A percentile compares a stretch with the other conserved stretches of the same genome.
phyloP scores from a whole-genome alignment of 495 filamentous ascomycete species.

The Penicillium taxi region DNA sequence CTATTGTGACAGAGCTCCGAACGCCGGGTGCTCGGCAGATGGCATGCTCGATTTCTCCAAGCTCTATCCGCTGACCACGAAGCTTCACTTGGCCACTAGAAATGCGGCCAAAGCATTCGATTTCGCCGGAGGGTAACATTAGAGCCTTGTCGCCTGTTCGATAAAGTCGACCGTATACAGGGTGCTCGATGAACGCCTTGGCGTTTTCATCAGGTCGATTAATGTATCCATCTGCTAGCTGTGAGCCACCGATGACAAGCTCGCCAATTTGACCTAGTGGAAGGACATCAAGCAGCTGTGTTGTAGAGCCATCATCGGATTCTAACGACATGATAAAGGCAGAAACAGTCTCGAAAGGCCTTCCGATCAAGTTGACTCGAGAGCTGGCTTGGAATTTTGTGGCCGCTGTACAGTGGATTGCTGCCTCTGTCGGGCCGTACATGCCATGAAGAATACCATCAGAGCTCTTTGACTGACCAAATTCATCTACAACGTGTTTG shows the following conservation, averaged over 20 bases:
- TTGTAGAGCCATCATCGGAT: conserved; percentile 18
- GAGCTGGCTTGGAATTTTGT: conserved; percentile 35
- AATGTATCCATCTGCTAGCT: conserved; percentile 72
- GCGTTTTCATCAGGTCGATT: conserved; percentile 65
- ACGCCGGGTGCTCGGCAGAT: conserved; percentile 47
- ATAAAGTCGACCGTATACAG: conserved; percentile 53
- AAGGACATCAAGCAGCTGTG: conserved; percentile 40
- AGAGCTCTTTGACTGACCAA: conserved; percentile 39
- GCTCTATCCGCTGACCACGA: conserved; percentile 71
- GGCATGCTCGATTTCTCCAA: conserved; percentile 74
- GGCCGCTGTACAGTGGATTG: conserved; percentile 66
- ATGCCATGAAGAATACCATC: conserved; percentile 63
- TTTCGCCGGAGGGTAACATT: conserved; percentile 53
- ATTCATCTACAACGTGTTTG: conserved; percentile 60
- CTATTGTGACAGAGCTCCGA: conserved; percentile 48
- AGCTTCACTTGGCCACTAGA: conserved; percentile 72
- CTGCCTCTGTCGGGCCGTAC: conserved; percentile 82
- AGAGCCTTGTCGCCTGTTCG: conserved; percentile 77
- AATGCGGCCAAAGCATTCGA: conserved; percentile 79
- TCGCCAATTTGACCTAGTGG: conserved; percentile 72
- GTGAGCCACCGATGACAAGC: conserved; percentile 67
- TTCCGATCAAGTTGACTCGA: conserved; percentile 59
- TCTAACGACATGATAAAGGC: conserved; percentile 52
- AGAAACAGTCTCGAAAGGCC: conserved; percentile 68
- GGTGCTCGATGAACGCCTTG: conserved; percentile 54